Evolutionary conservation across 2,329 filamentous ascomycete genomes (phyloP).

Genomic region (Onygena corvina): DNA sequence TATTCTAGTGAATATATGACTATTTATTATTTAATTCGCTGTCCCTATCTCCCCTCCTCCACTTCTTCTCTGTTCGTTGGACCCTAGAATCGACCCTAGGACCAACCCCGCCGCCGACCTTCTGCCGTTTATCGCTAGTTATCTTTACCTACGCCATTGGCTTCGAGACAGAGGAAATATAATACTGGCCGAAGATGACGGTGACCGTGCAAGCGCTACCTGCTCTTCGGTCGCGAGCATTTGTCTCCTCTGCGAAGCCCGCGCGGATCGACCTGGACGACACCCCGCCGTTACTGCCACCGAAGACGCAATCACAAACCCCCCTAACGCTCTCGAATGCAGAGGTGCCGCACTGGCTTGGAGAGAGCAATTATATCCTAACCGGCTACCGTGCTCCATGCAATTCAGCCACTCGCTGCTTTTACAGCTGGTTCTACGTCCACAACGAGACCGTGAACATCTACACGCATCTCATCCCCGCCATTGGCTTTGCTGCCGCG

Average conservation of each 20-base stretch:
- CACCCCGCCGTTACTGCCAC: background rate
- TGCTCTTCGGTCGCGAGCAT: background rate
- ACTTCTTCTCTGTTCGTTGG: too few species aligned
- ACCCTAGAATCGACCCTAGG: background rate
- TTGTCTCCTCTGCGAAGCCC: background rate
- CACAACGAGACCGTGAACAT: conserved; percentile 63
- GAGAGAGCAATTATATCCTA: conserved; percentile 58
- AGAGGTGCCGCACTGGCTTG: conserved; percentile 42
- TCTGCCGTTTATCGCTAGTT: background rate
- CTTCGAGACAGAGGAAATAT: background rate
- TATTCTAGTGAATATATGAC: too few species aligned
- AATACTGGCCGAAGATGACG: background rate
- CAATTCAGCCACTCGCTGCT: conserved; percentile 47
- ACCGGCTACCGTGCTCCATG: conserved; percentile 53
- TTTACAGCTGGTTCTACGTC: conserved; percentile 47
- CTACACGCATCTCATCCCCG: conserved; percentile 58
- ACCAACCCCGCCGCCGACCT: background rate
- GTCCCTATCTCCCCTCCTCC: too few species aligned
- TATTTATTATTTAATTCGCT: too few species aligned
- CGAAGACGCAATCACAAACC: background rate
- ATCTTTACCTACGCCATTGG: background rate
- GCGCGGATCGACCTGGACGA: conserved; percentile 3
- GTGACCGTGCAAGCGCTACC: background rate
- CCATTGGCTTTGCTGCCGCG: conserved; percentile 41
- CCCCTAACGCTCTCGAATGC: conserved; percentile 36